Evolutionary conservation across 2,329 filamentous ascomycete genomes (phyloP), one percentile per base, ranked within the genome.

Genomic region (Fusarium sp.): DNA sequence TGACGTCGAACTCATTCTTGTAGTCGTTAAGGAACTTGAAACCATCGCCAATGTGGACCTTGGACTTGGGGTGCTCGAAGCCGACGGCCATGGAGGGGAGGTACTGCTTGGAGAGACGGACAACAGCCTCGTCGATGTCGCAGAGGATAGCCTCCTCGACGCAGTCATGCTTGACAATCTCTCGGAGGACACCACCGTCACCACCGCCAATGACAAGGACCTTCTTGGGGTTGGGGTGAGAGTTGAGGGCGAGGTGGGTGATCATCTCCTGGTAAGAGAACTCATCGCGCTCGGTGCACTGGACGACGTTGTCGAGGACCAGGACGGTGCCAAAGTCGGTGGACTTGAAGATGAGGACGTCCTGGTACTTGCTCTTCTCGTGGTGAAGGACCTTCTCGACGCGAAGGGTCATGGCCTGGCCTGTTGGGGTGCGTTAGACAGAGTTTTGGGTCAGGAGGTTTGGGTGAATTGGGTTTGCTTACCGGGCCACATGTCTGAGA

Each of bases 191-290:
- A 84, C 96, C 96, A 65, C 96, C 96, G 80, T 99, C 96, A 80
- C 96, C 96, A 77, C 96, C 96, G 72, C 96, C 96, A 78, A 99
- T 98, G 81, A 99, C 96, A 61, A 99, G 91, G 55, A 99, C 96
- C 84, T 95, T 97, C 90, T 98, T 96, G 79, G 96, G 96, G 87
- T 97, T 91, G 75, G 96, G 96, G 89, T 99, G 96, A 55, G 95
- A 94, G 89, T 97, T 96, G 92, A 99, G 94, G 84, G 94, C 96
- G 74, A 99, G 88, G 85, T 99, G 94, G 75, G 95, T 95, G 84
- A 99, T 99, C 96, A 99, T 99, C 89, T 99, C 96, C 88, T 99
- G 96, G 90, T 97, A 97, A 76, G 95, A 94, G 88, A 98, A 99
- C 87, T 99, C 96, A 80, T 99, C 94, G 73, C 95, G 91, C 90